Conservation (phyloP, 1,284 basidiomycete species). For the Mycena sp. region DNA sequence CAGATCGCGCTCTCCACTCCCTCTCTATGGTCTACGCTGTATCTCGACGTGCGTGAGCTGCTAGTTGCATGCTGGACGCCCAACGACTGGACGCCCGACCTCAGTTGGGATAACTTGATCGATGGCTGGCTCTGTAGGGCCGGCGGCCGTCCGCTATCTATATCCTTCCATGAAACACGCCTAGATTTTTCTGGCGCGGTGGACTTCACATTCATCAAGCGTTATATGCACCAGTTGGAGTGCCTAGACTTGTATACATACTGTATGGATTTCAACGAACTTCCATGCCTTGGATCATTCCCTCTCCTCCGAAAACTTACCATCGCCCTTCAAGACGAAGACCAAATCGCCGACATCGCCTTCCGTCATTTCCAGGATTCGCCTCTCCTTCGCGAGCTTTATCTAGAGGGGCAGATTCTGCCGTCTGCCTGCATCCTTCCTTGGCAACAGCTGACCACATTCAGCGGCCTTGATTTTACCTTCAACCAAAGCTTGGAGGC, state of each 20-base stretch:
- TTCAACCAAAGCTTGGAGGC: constrained; percentile 1
- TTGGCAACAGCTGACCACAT: constrained; percentile 8
- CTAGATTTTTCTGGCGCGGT: too few relatives aligned
- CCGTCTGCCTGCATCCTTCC: not conserved
- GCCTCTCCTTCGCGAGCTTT: constrained; percentile 1
- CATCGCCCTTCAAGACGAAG: not conserved
- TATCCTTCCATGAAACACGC: too few relatives aligned
- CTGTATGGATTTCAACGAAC: not conserved
- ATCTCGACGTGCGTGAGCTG: too few relatives aligned
- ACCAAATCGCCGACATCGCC: not conserved
- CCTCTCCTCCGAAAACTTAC: not conserved
- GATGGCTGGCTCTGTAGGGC: too few relatives aligned
- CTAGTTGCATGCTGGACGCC: too few relatives aligned
- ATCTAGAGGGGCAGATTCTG: not conserved
- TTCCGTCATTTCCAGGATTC: not conserved
- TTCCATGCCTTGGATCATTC: not conserved
- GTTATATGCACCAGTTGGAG: not conserved
- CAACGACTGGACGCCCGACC: too few relatives aligned
- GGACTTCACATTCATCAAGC: not conserved
- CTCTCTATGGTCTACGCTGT: too few relatives aligned
- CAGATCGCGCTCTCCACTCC: too few relatives aligned
- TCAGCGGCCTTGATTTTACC: not conserved
- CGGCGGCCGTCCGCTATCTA: too few relatives aligned
- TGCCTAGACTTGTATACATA: not conserved
- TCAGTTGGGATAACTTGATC: too few relatives aligned